Conservation (phyloP, 495 filamentous ascomycete genomes). For the Penicillium steckii region DNA sequence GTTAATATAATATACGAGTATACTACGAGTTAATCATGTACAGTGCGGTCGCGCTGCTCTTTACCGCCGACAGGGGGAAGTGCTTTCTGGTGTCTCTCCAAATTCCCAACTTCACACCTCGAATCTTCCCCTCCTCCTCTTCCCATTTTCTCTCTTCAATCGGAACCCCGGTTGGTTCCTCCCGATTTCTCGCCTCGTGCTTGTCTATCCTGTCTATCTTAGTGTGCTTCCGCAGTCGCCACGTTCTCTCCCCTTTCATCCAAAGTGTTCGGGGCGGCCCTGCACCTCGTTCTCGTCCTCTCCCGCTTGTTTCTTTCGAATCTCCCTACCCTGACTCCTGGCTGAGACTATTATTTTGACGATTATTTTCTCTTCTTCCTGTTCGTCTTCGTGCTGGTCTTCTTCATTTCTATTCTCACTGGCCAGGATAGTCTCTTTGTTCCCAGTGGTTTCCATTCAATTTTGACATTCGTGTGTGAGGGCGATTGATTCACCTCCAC, state of each 20-base stretch:
- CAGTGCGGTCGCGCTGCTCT: no score
- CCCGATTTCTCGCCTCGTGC: background rate
- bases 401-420: no score
- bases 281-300: background rate
- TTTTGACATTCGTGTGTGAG: background rate
- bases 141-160: conserved; percentile 11
- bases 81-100: conserved; percentile 17
- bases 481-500: conserved; percentile 13
- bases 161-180: conserved; percentile 28
- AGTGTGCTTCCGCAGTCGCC: background rate
- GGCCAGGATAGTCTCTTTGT: no score
- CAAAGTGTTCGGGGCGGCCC: background rate
- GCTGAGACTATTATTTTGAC: conserved; percentile 19
- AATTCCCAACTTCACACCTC: no score
- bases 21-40: no score
- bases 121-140: background rate
- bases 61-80: conserved; percentile 29
- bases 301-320: conserved; percentile 2
- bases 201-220: background rate
- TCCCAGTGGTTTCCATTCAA: background rate
- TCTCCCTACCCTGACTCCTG: conserved; percentile 17
- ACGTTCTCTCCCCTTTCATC: background rate
- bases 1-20: no score
- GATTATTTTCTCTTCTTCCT: no score
- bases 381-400: no score